Percentiles rank a stretch among this genome's conserved stretches.
Conservation (phyloP, 768 basidiomycete species). For the Amanita exitialis region DNA sequence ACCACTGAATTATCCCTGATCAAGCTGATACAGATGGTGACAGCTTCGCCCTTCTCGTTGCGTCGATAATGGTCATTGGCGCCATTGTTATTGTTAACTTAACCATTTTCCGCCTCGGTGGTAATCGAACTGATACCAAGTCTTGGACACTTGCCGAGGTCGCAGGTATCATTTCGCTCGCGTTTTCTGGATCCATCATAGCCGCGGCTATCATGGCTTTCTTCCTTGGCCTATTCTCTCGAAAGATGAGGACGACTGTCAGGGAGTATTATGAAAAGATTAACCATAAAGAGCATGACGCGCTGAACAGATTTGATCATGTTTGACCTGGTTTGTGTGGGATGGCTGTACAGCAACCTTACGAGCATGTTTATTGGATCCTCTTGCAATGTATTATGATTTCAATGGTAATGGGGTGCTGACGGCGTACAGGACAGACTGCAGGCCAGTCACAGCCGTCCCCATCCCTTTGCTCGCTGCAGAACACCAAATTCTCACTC, state of each 20-base stretch:
- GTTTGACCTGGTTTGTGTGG: background rate
- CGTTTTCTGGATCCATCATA: slow-evolving; percentile 1
- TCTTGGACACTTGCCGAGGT: background rate
- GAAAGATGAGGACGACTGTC: background rate
- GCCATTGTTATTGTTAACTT: slow-evolving; percentile 14
- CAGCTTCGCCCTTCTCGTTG: slow-evolving; percentile 10
- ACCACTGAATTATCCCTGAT: background rate
- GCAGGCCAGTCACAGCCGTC: too few species aligned
- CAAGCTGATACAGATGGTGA: background rate
- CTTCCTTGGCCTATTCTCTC: background rate
- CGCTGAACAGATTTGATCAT: background rate
- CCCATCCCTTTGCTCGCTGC: too few species aligned
- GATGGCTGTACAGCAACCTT: too few species aligned
- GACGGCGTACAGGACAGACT: too few species aligned
- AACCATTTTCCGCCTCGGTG: slow-evolving; percentile 13
- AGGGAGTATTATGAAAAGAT: background rate
- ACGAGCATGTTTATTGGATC: too few species aligned
- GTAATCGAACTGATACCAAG: background rate
- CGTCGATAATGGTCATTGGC: slow-evolving; percentile 11
- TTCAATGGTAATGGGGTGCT: too few species aligned
- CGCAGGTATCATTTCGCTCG: background rate
- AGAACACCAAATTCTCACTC: too few species aligned
- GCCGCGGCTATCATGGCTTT: background rate
- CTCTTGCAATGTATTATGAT: too few species aligned
- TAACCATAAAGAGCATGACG: background rate